Evolutionary conservation across 2,329 filamentous ascomycete species (phyloP), one percentile per base, ranked within the genome.

Genomic region (Leptographium wingfieldii): DNA sequence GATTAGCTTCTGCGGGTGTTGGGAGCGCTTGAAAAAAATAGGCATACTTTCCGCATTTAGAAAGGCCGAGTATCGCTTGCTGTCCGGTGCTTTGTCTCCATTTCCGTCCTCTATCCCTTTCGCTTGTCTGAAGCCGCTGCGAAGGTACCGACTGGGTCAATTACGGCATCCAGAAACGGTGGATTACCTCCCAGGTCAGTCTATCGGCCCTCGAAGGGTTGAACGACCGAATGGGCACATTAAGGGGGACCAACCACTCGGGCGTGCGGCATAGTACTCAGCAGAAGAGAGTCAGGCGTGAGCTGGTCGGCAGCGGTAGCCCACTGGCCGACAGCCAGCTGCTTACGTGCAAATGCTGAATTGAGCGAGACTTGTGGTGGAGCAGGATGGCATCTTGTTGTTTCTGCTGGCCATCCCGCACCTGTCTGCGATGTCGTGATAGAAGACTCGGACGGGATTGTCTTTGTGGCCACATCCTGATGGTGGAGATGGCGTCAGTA

Each of bases 351-450:
- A 60, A 16, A 11, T 57, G 48, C 12, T 33, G 59, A 33, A 60
- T 27, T 7, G 59, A 60, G 25, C 59, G 54, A 0, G 35, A 35
- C 27, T 60, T 60, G 55, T 60, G 54, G 35, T 29, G 22, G 7
- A 60, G 48, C 5, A 60, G 48, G 19, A 54, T 25, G 38, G 55
- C 3, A 10, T 43, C 27, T 46, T 57, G 57, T 7, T 22, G 55
- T 4, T n/a, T 16, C 10, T 33, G 22, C 16, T 53, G 19, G 33
- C 11, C 25, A 25, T 52, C 48, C 4, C 9, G 46, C 19, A 27
- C 22, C 10, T 60, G 33, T 48, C 57, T 60, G n/a, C 59, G 59
- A 60, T 53, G 11, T 60, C 59, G n/a, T 60, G 59, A 12, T 54
- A 52, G 5, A 53, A 56, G 11, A 7, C n/a, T 57, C 49, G 12